Conservation (phyloP, 2,329 filamentous ascomycete genomes). For the Trichoderma atrobrunneum region DNA sequence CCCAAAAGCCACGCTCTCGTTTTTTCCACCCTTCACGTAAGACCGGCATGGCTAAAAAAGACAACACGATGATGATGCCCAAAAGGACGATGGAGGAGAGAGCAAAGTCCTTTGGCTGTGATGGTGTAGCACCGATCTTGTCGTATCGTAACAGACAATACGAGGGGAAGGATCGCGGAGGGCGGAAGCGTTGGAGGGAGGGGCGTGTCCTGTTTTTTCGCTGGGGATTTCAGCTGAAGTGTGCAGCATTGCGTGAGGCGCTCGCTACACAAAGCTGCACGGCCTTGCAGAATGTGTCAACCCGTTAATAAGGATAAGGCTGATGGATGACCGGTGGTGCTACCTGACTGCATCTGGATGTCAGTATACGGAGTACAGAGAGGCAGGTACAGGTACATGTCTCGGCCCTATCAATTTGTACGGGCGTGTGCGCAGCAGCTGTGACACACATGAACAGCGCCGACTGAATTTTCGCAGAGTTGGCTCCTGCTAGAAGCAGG, state of each 20-base stretch:
- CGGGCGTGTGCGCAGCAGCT: background rate
- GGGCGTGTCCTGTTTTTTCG: background rate
- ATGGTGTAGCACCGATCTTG: conserved; percentile 1
- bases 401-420: background rate
- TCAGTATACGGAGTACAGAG: too few species aligned
- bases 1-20: background rate
- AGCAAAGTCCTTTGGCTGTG: background rate
- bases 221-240: background rate
- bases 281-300: background rate
- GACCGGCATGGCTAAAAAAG: background rate
- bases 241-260: background rate
- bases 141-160: background rate
- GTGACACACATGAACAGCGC: background rate
- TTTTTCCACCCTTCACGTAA: background rate
- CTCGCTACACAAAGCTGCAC: background rate
- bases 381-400: background rate
- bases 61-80: background rate
- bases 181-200: background rate
- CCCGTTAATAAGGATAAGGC: conserved; percentile 11
- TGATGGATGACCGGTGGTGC: background rate
- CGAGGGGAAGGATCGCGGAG: conserved; percentile 1
- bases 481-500: background rate
- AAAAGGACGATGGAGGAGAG: background rate
- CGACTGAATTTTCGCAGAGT: background rate
- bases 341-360: background rate